Base-by-base conservation (phyloP, 2,329 filamentous ascomycete genomes). In the Gnomoniopsis smithogilvyi region DNA sequence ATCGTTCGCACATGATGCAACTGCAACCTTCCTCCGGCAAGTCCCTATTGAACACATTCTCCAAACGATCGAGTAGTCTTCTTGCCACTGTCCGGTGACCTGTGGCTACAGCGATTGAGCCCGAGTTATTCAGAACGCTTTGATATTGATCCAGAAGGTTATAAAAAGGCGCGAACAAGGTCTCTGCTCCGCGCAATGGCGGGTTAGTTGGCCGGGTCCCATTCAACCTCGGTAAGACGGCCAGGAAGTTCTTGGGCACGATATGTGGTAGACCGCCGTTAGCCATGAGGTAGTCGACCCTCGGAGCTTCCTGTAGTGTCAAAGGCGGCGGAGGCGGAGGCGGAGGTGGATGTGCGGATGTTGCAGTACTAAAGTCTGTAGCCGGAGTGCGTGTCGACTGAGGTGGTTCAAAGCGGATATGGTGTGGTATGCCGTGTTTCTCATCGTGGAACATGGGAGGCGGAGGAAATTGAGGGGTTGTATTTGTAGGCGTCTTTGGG, bases 71-170 rank as follows among this genome's bases (percentile, higher is more conserved):
- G 6, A 98, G 82, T 24, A 98, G 76, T 54, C 93, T 85, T 6
- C 95, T 87, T 3, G 95, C 95, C n/a, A 98, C 90, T 0, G 94
- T 97, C 56, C 91, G 87, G 72, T 98, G 96, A 6, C 95, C 95
- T 0, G 94, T 98, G 17, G 95, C 95, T 1, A 98, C 95, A 2
- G 95, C 95, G 6, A 99, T 78, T 0, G 94, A 98, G 3, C 95
- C 95, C 66, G 90, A 91, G 63, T 89, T 92, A 46, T 82, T 78
- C 63, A 98, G 81, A 3, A 99, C 93, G 3, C 84, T 82, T 63
- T 89, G 84, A 70, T 96, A 98, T 68, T 96, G 90, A 65, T 96
- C 90, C 22, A 99, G 80, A 2, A 97, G 80, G 63, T 86, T 88
- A 71, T 90, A 89, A 65, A 95, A 91, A 0, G 92, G 91, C 4